Base-by-base conservation (phyloP, 352 stramenopile genomes). In the Phytophthora litchii region DNA sequence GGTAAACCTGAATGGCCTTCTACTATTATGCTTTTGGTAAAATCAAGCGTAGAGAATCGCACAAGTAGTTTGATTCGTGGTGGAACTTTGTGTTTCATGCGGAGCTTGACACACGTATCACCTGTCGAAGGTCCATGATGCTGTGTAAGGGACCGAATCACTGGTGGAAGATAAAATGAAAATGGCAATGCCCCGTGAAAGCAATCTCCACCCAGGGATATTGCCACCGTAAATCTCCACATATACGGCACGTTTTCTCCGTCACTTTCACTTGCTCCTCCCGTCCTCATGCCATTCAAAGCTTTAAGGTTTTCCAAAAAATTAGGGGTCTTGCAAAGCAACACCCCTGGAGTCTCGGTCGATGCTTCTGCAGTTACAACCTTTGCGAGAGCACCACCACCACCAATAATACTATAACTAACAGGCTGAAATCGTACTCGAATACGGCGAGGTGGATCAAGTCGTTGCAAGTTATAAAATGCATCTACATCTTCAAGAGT, bases 81-180 rank as follows among this genome's bases (percentile, higher is more conserved):
- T 9, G 84, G 82, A 9, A 93, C 75, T 31, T 82, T 85, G 55
- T 88, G 74, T 43, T 91, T 91, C 82, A 93, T 89, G 3, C 74
- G 74, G 27, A 93, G 60, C 21, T 64, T 64, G 7, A 93, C 47
- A 16, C 67, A 60, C 0, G 78, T 92, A 2, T 81, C 84, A 19
- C 84, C 84, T 0, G 80, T 77, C 9, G 62, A 60, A 4, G 84
- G 84, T 0, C 84, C 84, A 40, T 91, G 84, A 38, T 93, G 84
- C n/a, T 80, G 66, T 1, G 75, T 83, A 20, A 93, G 71, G 0
- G 74, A 80, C 21, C 71, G 67, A 23, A 93, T 89, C 0, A 86
- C 62, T 3, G 78, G 75, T 3, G 82, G 80, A 14, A 78, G 81
- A 42, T 84, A 87, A 34, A 68, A 85, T 0, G 70, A 70, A 43